Evolutionary conservation across 345 rosid species (phyloP).

Genomic region (Brassica nigra): DNA sequence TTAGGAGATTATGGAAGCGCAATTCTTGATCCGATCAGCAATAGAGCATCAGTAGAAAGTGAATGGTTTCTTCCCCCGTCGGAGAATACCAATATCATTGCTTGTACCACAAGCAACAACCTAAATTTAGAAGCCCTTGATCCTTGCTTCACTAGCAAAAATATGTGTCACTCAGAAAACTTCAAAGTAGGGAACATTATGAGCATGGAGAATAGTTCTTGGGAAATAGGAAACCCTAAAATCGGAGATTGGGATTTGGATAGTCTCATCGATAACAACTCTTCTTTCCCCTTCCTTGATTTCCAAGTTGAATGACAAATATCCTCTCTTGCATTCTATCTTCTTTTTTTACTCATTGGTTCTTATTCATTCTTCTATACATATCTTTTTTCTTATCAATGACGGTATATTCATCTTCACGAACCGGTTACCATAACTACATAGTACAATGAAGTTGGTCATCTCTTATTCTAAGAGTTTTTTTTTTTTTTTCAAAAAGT

Average conservation of each 20-base stretch:
- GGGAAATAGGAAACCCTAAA: no score
- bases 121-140: slow-evolving; percentile 7
- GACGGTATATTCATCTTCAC: slow-evolving; percentile 12
- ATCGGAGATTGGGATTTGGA: no score
- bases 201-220: no score
- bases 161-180: background rate
- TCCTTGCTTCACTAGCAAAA: background rate
- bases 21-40: slow-evolving; percentile 43
- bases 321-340: background rate
- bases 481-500: no score
- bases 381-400: background rate
- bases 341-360: slow-evolving; percentile 5
- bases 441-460: background rate
- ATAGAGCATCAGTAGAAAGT: slow-evolving; percentile 43
- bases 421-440: no score
- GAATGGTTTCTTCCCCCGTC: slow-evolving; percentile 61
- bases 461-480: background rate
- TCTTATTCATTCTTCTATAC: slow-evolving; percentile 21
- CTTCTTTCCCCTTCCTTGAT: background rate
- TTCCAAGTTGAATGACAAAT: slow-evolving; percentile 44
- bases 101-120: slow-evolving; percentile 51
- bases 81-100: slow-evolving; percentile 40
- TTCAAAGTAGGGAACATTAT: background rate
- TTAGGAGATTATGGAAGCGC: slow-evolving; percentile 41
- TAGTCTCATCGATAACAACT: no score